Percentiles rank a stretch among this genome's conserved stretches.
These are phyloP conservation scores for Jimgerdemannia flammicorona DNA, from an alignment of 192 early-diverging fungal species.

Conservation along the genomic window DNA sequence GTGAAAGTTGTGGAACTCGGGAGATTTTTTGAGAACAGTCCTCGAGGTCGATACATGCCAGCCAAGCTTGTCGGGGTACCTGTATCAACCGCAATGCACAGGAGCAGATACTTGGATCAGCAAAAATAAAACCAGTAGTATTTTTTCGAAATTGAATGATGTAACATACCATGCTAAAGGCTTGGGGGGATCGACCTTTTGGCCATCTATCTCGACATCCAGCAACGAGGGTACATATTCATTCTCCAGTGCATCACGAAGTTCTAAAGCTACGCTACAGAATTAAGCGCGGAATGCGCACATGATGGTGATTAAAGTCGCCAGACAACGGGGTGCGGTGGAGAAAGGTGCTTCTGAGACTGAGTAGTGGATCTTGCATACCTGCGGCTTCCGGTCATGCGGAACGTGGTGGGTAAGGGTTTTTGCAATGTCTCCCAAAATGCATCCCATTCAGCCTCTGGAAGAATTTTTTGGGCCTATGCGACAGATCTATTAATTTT, in stretches of 20 bases:
- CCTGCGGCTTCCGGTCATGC: constrained; percentile 88
- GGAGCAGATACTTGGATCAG: background rate
- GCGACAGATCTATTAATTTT: background rate
- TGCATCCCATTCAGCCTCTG: constrained; percentile 78
- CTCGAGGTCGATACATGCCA: constrained; percentile 86
- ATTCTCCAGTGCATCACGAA: constrained; percentile 69
- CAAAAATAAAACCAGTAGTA: background rate
- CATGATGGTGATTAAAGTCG: background rate
- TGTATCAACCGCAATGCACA: background rate
- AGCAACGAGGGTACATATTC: constrained; percentile 43
- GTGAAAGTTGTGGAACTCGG: constrained; percentile 81
- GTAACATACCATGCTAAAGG: constrained; percentile 71
- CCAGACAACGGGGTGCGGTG: too few relatives aligned
- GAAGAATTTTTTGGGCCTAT: constrained; percentile 61
- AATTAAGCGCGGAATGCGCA: background rate
- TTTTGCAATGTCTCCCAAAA: constrained; percentile 70
- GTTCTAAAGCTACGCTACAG: constrained; percentile 58
- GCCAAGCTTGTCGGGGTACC: constrained; percentile 86
- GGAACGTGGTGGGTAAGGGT: constrained; percentile 85
- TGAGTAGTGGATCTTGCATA: constrained; percentile 10
- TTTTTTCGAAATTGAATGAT: too few relatives aligned
- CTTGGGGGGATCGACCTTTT: constrained; percentile 66
- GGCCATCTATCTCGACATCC: constrained; percentile 66
- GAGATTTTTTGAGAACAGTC: constrained; percentile 69
- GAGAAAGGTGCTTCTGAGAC: too few relatives aligned